Evolutionary conservation across 2,329 filamentous ascomycete genomes (phyloP), one percentile per base, ranked within the genome.

Genomic region (Plectosphaerella cucumerina): DNA sequence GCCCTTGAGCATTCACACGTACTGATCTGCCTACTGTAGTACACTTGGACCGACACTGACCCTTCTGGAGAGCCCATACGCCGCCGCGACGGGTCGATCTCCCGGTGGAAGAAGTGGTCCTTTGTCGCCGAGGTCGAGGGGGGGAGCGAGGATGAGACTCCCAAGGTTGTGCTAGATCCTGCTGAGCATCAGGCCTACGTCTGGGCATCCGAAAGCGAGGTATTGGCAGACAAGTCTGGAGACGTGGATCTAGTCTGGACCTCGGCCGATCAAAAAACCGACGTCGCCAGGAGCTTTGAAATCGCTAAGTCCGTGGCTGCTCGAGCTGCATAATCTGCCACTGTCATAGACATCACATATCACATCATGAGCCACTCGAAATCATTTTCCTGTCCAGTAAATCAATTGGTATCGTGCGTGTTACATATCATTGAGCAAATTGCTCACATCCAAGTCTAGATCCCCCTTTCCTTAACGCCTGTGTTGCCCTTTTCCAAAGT

Each of bases 131-230:
- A 65, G 50, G 66, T 70, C 23, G 55, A 66, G 47, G 50, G 43
- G 6, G 50, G 22, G 8, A 50, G 48, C 9, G 46, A 14, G 6
- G n/a, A 4, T 4, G n/a, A 50, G 31, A 11, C 23, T 17, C 41
- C 41, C 14, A 11, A 3, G 37, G 47, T 65, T 17, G 49, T 44
- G 47, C 55, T 74, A 50, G 69, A 74, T 50, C 66, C 69, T 4
- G 50, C 63, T 10, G 72, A 75, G 60, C 72, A 75, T 53, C 67
- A 73, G 48, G 53, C 55, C 3, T 70, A 63, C 50, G 44, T 66
- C 2, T 75, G 68, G 63, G 69, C 64, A 17, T 63, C 64, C 2
- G 68, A 73, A 50, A 64, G 71, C 2, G 69, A 75, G 46, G 54
- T 74, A 33, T 53, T 52, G 15, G 58, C 44, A 5, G 51, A 48